phyloP scores from a whole-genome alignment of 768 basidiomycete species.

The Auriscalpium vulgare region DNA sequence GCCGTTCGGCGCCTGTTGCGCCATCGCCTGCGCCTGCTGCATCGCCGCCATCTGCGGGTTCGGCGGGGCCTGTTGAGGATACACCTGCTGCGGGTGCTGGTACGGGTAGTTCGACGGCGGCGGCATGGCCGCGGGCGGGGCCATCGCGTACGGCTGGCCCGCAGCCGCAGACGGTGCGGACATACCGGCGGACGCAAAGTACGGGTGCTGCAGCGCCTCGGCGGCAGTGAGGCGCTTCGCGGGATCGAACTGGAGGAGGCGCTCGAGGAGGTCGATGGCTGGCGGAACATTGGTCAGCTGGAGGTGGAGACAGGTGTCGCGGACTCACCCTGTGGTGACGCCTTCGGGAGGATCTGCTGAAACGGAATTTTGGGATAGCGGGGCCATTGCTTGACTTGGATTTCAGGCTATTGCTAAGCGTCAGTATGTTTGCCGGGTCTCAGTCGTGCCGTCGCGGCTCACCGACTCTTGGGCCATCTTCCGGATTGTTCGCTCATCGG shows the following conservation, averaged over 20 bases:
- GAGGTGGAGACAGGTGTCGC: too few species aligned
- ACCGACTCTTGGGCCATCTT: conserved; percentile 91
- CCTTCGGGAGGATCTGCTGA: conserved; percentile 76
- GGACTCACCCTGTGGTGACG: conserved; percentile 68
- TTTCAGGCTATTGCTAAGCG: conserved; percentile 54
- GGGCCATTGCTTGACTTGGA: conserved; percentile 76
- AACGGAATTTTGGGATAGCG: conserved; percentile 81
- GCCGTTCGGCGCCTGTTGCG: conserved; percentile 13
- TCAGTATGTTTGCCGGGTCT: too few species aligned
- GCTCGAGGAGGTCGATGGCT: conserved; percentile 91
- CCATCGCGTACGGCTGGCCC: conserved; percentile 26
- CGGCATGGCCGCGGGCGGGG: conserved; percentile 48
- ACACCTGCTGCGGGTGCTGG: conserved; percentile 32
- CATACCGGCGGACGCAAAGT: conserved; percentile 58
- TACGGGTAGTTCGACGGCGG: conserved; percentile 35
- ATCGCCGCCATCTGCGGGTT: conserved; percentile 16
- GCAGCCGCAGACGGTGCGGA: conserved; percentile 34
- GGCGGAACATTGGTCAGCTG: background rate
- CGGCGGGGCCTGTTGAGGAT: conserved; percentile 26
- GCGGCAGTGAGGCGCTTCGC: conserved; percentile 84
- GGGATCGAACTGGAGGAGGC: conserved; percentile 93
- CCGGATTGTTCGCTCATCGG: conserved; percentile 76
- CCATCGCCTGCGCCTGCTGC: conserved; percentile 20
- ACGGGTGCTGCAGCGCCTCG: conserved; percentile 87
- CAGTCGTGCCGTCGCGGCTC: conserved; percentile 18